A percentile compares a stretch with the other conserved stretches of the same genome.
phyloP scores from a whole-genome alignment of 2,329 filamentous ascomycete genomes.

The Apiospora koreana region DNA sequence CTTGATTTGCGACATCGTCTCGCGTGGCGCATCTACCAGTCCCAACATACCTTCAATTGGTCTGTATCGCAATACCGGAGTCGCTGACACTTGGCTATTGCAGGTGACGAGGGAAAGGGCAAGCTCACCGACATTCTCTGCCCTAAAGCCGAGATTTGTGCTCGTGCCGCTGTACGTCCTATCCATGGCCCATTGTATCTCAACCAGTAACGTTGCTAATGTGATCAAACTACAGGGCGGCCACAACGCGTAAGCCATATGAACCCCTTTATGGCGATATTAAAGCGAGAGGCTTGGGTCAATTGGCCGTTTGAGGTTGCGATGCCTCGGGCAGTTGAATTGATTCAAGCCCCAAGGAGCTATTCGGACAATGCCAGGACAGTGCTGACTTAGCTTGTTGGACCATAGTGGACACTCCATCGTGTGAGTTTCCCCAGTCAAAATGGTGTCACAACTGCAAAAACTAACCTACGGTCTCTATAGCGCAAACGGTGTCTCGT shows the following conservation, averaged over 20 bases:
- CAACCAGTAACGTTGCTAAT: background rate
- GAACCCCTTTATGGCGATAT: background rate
- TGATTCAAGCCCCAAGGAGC: background rate
- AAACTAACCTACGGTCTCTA: background rate
- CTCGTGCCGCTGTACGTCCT: conserved; percentile 16
- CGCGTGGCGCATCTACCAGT: background rate
- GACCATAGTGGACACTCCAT: conserved; percentile 16
- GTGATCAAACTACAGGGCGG: conserved; percentile 1
- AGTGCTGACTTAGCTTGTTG: background rate
- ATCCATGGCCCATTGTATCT: background rate
- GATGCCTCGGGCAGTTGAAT: background rate
- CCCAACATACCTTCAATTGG: background rate
- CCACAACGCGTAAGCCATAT: conserved; percentile 13
- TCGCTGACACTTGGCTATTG: background rate
- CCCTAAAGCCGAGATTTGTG: conserved; percentile 12
- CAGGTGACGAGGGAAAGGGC: conserved; percentile 14
- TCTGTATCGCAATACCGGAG: too few relatives aligned
- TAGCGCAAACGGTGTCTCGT: conserved; percentile 18
- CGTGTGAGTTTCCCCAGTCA: background rate
- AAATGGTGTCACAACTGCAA: background rate
- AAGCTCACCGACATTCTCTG: conserved; percentile 13
- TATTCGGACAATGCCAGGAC: background rate
- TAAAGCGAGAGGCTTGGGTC: background rate
- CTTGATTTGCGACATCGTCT: background rate
- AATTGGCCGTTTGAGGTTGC: background rate